phyloP scores from a whole-genome alignment of 2,329 filamentous ascomycete species.

The Pseudopithomyces chartarum region DNA sequence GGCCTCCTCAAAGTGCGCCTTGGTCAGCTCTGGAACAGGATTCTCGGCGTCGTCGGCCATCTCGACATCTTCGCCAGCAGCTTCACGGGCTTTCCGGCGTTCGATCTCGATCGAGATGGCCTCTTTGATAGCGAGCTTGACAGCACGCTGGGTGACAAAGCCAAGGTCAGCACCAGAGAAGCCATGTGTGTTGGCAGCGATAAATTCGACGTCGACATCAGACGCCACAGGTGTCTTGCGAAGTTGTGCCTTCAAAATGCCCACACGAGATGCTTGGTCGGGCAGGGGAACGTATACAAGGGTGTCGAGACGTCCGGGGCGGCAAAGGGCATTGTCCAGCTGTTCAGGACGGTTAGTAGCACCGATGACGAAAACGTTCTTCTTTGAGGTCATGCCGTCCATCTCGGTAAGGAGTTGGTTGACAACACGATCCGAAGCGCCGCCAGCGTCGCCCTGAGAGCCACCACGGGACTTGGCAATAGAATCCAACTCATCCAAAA shows the following conservation, averaged over 20 bases:
- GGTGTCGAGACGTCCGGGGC: conserved; percentile 97
- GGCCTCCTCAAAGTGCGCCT: conserved; percentile 97
- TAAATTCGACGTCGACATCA: conserved; percentile 88
- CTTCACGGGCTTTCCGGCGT: conserved; percentile 86
- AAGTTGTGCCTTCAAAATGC: conserved; percentile 93
- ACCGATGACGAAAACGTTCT: conserved; percentile 99
- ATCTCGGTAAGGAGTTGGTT: conserved; percentile 99
- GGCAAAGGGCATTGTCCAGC: conserved; percentile 95
- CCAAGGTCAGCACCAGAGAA: conserved; percentile 99
- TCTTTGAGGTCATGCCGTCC: conserved; percentile 99
- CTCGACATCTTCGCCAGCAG: conserved; percentile 70
- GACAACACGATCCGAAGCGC: conserved; percentile 98
- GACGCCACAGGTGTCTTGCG: conserved; percentile 92
- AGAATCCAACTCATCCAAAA: conserved; percentile 97
- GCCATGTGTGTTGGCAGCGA: conserved; percentile 95
- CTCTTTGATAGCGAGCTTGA: conserved; percentile 99
- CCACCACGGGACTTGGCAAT: conserved; percentile 99
- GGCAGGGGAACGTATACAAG: conserved; percentile 98
- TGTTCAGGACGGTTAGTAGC: conserved; percentile 99
- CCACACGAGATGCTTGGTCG: conserved; percentile 84
- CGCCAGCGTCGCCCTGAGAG: conserved; percentile 92
- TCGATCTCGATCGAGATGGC: conserved; percentile 88
- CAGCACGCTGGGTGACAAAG: conserved; percentile 97
- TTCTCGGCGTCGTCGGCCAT: conserved; percentile 80
- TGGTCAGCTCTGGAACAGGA: conserved; percentile 93